Base-by-base conservation (phyloP, 768 basidiomycete genomes). In the Vararia minispora region DNA sequence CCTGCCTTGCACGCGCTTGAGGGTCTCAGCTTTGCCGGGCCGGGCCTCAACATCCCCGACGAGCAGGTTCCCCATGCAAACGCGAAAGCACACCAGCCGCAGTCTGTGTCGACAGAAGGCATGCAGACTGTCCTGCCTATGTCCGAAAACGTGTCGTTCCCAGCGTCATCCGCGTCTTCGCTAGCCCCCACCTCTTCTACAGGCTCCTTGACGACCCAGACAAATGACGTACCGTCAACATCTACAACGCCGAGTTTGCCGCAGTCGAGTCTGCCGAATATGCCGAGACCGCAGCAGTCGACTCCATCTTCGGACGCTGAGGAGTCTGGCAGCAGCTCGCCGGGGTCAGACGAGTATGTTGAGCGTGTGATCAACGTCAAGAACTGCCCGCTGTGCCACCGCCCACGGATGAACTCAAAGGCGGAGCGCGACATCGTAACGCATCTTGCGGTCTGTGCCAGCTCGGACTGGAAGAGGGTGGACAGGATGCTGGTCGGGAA, bases 281-380 rank as follows among this genome's bases (percentile, higher is more conserved):
- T n/a, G n/a, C n/a, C n/a, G n/a, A n/a, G n/a, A n/a, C 54, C 59
- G 37, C 58, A 60, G 42, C 51, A 56, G 29, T 65, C 66, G 13
- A 54, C 58, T 26, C 65, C 68, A 24, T 65, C 64, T 11, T 71
- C 72, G 1, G 70, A 72, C 36, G 61, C 60, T 2, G 68, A 68
- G 29, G 68, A 68, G 1, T 49, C 52, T 18, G 38, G 36, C 7
- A 27, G 41, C 33, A 40, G 37, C 43, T 43, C 32, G 29, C 22
- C 28, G 11, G 25, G 13, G 33, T 30, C 55, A 14, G 58, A 61
- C 10, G 65, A 69, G 10, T 50, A 62, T 5, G 62, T 79, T 35
- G 88, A 98, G 57, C 74, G 90, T 5, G 79, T 99, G 21, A 92
- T 98, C 65, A 97, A 97, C 55, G 77, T 99, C 49, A 85, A 84